These are phyloP conservation scores for Gaeumannomyces sp. DNA, from an alignment of 2,329 filamentous ascomycete genomes.

Conservation along the genomic window DNA sequence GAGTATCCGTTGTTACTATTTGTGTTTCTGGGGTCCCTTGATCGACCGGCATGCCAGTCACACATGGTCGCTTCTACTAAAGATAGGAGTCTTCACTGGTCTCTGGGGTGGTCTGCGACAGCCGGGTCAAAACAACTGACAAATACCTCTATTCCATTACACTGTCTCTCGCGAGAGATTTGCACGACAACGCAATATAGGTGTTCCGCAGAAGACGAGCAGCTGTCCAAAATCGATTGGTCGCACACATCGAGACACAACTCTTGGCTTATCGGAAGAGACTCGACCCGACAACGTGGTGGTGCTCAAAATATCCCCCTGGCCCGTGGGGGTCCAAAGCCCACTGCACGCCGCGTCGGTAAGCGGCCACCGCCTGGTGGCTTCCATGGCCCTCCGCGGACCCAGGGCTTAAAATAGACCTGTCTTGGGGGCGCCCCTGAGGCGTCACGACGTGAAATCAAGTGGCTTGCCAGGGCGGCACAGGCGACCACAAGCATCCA, in stretches of 20 bases:
- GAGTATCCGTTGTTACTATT: background rate
- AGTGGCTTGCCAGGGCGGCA: background rate
- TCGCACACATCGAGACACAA: background rate
- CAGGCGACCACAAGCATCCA: background rate
- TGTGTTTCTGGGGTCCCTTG: background rate
- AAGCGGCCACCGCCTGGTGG: background rate
- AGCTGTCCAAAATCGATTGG: background rate
- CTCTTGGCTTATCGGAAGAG: background rate
- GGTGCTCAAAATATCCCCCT: background rate
- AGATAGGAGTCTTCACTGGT: background rate
- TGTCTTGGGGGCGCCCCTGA: background rate
- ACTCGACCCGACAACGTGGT: background rate
- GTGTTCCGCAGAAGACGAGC: background rate
- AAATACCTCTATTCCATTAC: too few species aligned
- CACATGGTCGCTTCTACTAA: background rate
- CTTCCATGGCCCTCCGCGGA: background rate
- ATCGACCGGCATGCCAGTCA: background rate
- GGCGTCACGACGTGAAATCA: background rate
- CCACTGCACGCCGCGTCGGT: background rate
- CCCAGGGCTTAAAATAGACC: background rate
- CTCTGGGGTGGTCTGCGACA: background rate
- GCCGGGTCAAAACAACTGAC: too few species aligned
- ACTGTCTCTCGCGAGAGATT: too few species aligned
- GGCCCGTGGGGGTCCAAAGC: background rate
- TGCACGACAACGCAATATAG: too few species aligned